These are phyloP conservation scores for Eucalyptus sp. DNA, from an alignment of 345 rosid genomes.

Conservation along the genomic window DNA sequence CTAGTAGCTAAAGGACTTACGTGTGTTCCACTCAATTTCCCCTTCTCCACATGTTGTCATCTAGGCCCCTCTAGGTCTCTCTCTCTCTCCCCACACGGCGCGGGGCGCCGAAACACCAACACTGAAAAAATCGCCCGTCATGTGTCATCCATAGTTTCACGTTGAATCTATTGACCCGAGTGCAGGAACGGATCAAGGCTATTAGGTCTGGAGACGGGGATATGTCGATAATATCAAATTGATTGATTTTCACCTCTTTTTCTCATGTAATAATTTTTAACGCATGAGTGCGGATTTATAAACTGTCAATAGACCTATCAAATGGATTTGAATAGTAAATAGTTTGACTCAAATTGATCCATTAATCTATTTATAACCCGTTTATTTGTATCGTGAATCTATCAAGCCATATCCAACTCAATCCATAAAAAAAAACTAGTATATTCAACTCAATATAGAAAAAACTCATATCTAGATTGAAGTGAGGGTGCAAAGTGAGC, in stretches of 20 bases:
- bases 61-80: not conserved
- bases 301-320: no score
- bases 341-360: accelerated
- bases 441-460: no score
- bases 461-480: no score
- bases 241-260: not conserved
- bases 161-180: not conserved
- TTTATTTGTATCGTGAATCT: no score
- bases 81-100: not conserved
- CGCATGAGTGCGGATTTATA: not conserved
- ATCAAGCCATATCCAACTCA: no score
- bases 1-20: not conserved
- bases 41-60: not conserved
- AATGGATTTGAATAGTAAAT: no score
- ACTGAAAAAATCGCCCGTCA: not conserved
- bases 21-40: not conserved
- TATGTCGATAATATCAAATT: not conserved
- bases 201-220: not conserved
- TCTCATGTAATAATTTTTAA: not conserved
- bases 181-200: not conserved
- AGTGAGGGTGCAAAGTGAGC: no score
- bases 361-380: no score
- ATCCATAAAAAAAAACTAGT: no score
- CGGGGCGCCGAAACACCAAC: no score
- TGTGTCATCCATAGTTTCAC: not conserved